phyloP scores from a whole-genome alignment of 306 rosid genomes.

The Benincasa hispida region DNA sequence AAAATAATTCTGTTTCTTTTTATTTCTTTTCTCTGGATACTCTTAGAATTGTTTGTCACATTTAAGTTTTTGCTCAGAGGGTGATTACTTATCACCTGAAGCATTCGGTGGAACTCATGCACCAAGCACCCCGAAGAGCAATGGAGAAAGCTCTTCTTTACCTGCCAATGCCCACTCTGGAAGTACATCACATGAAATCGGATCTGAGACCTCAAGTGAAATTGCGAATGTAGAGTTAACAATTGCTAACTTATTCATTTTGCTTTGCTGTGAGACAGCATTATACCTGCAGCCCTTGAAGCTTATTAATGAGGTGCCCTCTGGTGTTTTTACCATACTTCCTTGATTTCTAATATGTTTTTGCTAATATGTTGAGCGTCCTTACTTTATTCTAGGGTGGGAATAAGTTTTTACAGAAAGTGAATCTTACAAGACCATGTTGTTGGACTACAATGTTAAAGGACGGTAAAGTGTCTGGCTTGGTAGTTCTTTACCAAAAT shows the following conservation, averaged over 20 bases:
- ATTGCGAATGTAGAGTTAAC: constrained; percentile 22
- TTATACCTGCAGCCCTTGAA: constrained; percentile 40
- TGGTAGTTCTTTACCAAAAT: constrained; percentile 51
- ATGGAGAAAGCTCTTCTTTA: constrained; percentile 18
- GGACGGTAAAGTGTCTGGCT: constrained; percentile 43
- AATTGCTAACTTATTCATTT: constrained; percentile 27
- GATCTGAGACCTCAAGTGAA: constrained; percentile 19
- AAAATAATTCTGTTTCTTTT: not conserved
- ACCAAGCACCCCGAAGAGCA: constrained; percentile 17
- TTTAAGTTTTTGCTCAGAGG: constrained; percentile 35
- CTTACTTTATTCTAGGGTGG: constrained; percentile 39
- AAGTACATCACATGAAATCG: constrained; percentile 31
- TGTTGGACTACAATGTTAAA: constrained; percentile 63
- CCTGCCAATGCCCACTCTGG: constrained; percentile 26
- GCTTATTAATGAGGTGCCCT: constrained; percentile 50
- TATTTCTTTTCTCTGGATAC: not conserved
- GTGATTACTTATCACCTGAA: constrained; percentile 24
- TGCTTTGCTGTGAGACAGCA: constrained; percentile 59
- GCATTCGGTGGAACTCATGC: constrained; percentile 21
- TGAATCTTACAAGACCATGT: constrained; percentile 46
- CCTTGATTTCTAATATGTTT: constrained; percentile 9
- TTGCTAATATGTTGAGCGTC: constrained; percentile 17
- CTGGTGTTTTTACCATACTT: constrained; percentile 9
- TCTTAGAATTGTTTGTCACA: not conserved
- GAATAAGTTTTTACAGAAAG: constrained; percentile 33